Percentiles rank a stretch among this genome's conserved stretches.
These are phyloP conservation scores for Neurospora tetraspora DNA, from an alignment of 495 filamentous ascomycete genomes.

Conservation along the genomic window DNA sequence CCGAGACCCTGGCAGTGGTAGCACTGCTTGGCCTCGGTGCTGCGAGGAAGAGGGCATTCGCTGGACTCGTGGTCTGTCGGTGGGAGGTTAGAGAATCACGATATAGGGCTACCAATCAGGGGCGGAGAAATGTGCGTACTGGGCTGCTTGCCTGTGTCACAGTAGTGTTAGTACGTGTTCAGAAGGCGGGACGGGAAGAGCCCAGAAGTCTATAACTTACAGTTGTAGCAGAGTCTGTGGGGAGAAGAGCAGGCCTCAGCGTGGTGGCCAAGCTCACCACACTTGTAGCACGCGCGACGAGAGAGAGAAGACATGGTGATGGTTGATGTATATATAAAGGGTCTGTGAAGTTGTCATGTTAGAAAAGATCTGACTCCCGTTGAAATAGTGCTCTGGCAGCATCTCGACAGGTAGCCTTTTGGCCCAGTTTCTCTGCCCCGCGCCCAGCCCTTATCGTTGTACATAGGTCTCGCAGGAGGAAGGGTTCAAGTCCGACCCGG, in stretches of 20 bases:
- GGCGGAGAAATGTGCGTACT: conserved; percentile 40
- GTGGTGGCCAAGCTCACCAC: conserved; percentile 98
- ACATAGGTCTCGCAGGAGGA: not conserved
- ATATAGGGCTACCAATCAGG: conserved; percentile 3
- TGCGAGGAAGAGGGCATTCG: conserved; percentile 89
- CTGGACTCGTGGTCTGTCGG: conserved; percentile 88
- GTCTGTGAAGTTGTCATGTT: not conserved
- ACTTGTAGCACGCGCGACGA: conserved; percentile 99
- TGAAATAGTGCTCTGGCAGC: not conserved
- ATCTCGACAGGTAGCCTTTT: not conserved
- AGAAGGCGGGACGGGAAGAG: not conserved
- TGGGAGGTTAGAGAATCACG: conserved; percentile 22
- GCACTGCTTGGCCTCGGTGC: conserved; percentile 98
- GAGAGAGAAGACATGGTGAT: conserved; percentile 79
- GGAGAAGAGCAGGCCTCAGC: conserved; percentile 96
- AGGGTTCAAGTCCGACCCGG: not conserved
- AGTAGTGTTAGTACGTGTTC: conserved; percentile 5
- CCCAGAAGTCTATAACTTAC: conserved; percentile 31
- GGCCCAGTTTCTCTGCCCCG: not conserved
- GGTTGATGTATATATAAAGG: not conserved
- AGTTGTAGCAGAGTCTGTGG: conserved; percentile 99
- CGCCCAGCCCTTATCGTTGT: not conserved
- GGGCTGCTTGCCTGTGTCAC: conserved; percentile 65
- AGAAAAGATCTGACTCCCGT: not conserved
- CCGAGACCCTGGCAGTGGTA: conserved; percentile 99